phyloP scores from a whole-genome alignment of 2,329 filamentous ascomycete species.

The Cytospora piceicola region DNA sequence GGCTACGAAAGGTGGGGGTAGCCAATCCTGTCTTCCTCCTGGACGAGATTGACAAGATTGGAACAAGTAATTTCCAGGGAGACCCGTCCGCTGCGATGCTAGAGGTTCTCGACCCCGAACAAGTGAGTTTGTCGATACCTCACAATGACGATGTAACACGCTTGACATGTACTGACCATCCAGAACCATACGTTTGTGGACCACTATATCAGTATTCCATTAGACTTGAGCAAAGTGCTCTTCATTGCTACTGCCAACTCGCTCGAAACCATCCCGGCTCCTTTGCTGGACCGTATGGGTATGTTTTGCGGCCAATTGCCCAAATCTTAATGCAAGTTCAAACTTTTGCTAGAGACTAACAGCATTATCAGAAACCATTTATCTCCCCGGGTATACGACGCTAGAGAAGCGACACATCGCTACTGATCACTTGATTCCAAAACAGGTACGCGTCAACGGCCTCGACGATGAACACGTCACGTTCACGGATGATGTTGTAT shows the following conservation, averaged over 20 bases:
- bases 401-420: slow-evolving; percentile 97
- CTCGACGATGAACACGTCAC: slow-evolving; percentile 74
- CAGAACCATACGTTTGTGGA: slow-evolving; percentile 92
- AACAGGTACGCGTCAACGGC: slow-evolving; percentile 91
- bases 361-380: slow-evolving; percentile 74
- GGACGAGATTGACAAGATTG: slow-evolving; percentile 98
- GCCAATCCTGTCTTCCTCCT: slow-evolving; percentile 94
- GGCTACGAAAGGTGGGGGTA: slow-evolving; percentile 92
- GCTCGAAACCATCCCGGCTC: slow-evolving; percentile 92
- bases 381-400: slow-evolving; percentile 92
- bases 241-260: slow-evolving; percentile 98
- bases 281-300: slow-evolving; percentile 86
- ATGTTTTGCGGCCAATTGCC: background rate
- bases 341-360: background rate
- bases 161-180: background rate
- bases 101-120: slow-evolving; percentile 94
- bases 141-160: background rate
- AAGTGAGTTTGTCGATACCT: background rate
- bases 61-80: slow-evolving; percentile 87
- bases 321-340: background rate
- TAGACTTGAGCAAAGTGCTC: slow-evolving; percentile 93
- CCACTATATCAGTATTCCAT: slow-evolving; percentile 94
- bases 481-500: slow-evolving; percentile 81
- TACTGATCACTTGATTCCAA: slow-evolving; percentile 89
- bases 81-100: slow-evolving; percentile 98